These are phyloP conservation scores for Bremia lactucae DNA, from an alignment of 352 stramenopile species.

Conservation along the genomic window DNA sequence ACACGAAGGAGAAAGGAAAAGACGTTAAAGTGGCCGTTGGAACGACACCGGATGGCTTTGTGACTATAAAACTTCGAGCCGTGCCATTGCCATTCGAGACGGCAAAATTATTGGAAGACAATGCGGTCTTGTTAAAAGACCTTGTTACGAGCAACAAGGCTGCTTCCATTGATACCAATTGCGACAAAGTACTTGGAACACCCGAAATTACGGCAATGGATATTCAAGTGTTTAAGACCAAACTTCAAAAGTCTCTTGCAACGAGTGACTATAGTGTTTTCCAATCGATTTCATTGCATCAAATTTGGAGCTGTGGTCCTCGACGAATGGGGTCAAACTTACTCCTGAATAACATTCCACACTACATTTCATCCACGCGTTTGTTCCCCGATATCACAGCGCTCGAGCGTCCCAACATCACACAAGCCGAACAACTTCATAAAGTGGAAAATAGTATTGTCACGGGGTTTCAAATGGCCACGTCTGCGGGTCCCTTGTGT, in stretches of 20 bases:
- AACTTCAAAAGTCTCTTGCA: slow-evolving; percentile 36
- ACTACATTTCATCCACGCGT: slow-evolving; percentile 16
- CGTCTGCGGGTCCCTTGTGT: slow-evolving; percentile 75
- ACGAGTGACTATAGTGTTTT: slow-evolving; percentile 42
- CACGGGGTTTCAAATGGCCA: slow-evolving; percentile 77
- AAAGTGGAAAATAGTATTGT: slow-evolving; percentile 76
- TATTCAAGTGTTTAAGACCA: slow-evolving; percentile 20
- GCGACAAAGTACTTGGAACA: slow-evolving; percentile 3
- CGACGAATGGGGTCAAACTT: slow-evolving; percentile 64
- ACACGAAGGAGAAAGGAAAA: slow-evolving; percentile 5
- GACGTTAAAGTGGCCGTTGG: slow-evolving; percentile 32
- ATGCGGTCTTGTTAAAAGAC: slow-evolving; percentile 33
- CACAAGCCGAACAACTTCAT: slow-evolving; percentile 23
- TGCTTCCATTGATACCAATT: slow-evolving; percentile 7
- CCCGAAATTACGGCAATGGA: slow-evolving; percentile 12
- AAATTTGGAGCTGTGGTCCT: slow-evolving; percentile 69
- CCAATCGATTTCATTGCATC: slow-evolving; percentile 33
- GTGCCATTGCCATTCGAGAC: slow-evolving; percentile 59
- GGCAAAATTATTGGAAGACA: slow-evolving; percentile 69
- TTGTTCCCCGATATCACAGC: slow-evolving; percentile 10
- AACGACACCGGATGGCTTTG: slow-evolving; percentile 54
- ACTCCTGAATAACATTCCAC: slow-evolving; percentile 63
- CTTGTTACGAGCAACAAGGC: slow-evolving; percentile 27
- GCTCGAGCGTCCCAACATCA: slow-evolving; percentile 2
- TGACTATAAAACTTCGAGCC: slow-evolving; percentile 69